Evolutionary conservation across 192 early-diverging fungal genomes (phyloP).

Genomic region (Geranomyces michiganensis): DNA sequence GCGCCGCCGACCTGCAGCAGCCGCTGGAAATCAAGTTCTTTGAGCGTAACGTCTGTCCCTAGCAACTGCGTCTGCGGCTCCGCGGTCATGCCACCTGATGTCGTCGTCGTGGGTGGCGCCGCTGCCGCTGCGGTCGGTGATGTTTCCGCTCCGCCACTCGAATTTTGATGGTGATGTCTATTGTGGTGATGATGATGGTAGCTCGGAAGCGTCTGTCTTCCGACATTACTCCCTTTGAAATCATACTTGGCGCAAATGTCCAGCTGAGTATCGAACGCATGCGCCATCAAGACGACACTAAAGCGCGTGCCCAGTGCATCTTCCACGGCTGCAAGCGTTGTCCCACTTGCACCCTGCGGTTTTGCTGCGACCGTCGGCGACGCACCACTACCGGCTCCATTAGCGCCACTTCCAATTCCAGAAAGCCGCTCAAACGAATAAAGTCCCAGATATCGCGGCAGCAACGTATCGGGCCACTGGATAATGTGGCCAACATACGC

Average conservation of each 20-base stretch:
- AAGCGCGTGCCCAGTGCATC: conserved; percentile 28
- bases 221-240: conserved; percentile 47
- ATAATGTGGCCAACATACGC: conserved; percentile 37
- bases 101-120: not conserved
- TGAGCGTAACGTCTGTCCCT: conserved; percentile 34
- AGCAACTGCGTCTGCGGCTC: no score
- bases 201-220: conserved; percentile 30
- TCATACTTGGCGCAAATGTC: conserved; percentile 36
- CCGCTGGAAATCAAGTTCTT: conserved; percentile 47
- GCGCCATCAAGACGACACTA: conserved; percentile 46
- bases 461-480: conserved; percentile 31
- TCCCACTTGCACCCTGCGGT: not conserved
- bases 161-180: not conserved
- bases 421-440: conserved; percentile 45
- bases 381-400: not conserved
- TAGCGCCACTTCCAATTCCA: no score
- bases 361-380: conserved; percentile 2
- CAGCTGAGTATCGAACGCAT: conserved; percentile 39
- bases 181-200: not conserved
- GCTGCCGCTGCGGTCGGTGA: not conserved
- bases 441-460: conserved; percentile 47
- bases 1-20: conserved; percentile 21
- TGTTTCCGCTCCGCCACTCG: no score
- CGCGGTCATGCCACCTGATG: no score
- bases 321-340: not conserved